Conservation (phyloP, 768 basidiomycete genomes). For the Psilocybe subaeruginosa region DNA sequence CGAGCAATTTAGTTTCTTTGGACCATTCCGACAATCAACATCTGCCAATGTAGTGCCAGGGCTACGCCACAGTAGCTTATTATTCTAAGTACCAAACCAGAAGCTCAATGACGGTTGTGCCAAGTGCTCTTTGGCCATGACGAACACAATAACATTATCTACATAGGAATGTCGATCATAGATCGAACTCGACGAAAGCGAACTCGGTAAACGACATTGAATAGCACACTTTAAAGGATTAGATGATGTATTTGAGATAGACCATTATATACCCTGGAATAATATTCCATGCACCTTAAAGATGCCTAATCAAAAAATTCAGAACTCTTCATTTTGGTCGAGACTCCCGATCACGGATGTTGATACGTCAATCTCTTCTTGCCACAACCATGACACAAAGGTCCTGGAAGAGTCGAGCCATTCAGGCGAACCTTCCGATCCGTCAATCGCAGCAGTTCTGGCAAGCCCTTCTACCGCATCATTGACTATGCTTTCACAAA, state of each 20-base stretch:
- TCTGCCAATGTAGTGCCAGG: neutral
- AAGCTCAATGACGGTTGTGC: neutral
- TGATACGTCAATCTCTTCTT: slow-evolving; percentile 61
- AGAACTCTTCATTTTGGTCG: slow-evolving; percentile 49
- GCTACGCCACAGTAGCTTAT: neutral
- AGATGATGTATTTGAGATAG: too few relatives aligned
- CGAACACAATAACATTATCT: slow-evolving; percentile 5
- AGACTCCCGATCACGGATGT: slow-evolving; percentile 44
- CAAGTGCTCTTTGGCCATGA: neutral
- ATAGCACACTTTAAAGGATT: neutral
- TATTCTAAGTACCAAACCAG: neutral
- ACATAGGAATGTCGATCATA: neutral
- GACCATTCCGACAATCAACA: neutral
- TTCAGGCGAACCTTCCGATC: neutral
- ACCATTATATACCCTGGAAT: too few relatives aligned
- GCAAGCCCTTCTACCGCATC: slow-evolving; percentile 18
- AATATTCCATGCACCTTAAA: too few relatives aligned
- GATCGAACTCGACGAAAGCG: too few relatives aligned
- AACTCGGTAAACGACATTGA: too few relatives aligned
- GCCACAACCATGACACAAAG: slow-evolving; percentile 55
- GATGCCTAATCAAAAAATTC: neutral
- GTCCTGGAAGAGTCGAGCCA: slow-evolving; percentile 16
- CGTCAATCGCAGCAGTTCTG: slow-evolving; percentile 3
- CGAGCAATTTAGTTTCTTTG: neutral
- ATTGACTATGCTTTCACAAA: slow-evolving; percentile 36